A percentile compares a stretch with the other conserved stretches of the same genome.
These are phyloP conservation scores for Ustilago tritici DNA, from an alignment of 1,284 basidiomycete genomes.

Conservation along the genomic window DNA sequence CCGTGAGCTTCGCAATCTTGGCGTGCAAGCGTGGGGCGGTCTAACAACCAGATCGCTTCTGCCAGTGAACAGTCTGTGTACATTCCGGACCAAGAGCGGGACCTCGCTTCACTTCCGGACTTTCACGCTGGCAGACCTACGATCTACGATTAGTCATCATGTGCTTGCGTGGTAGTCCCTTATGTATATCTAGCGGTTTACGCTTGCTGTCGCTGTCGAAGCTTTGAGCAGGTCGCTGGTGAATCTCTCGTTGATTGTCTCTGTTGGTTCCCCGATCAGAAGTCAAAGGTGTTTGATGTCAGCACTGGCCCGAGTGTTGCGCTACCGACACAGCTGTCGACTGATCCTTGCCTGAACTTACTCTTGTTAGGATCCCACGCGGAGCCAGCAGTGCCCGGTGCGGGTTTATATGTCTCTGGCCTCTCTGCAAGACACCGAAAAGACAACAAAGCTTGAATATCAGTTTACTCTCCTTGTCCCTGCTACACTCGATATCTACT, in stretches of 20 bases:
- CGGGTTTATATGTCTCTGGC: slow-evolving; percentile 45
- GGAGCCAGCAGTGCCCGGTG: slow-evolving; percentile 35
- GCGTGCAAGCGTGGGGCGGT: background rate
- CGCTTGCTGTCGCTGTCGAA: slow-evolving; percentile 16
- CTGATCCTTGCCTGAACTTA: slow-evolving; percentile 16
- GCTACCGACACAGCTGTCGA: background rate
- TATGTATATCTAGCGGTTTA: slow-evolving; percentile 8
- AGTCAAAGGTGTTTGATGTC: background rate
- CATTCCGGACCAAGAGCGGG: no score
- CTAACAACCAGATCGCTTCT: background rate
- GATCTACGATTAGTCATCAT: no score
- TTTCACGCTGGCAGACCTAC: no score
- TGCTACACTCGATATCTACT: background rate
- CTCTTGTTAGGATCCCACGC: slow-evolving; percentile 54
- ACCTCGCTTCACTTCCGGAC: no score
- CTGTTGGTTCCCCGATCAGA: slow-evolving; percentile 8
- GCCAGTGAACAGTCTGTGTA: no score
- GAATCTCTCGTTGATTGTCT: slow-evolving; percentile 45
- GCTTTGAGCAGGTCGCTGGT: slow-evolving; percentile 40
- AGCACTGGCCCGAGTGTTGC: background rate
- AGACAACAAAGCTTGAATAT: background rate
- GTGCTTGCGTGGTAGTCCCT: background rate
- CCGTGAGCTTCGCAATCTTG: background rate
- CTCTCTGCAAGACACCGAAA: slow-evolving; percentile 23
- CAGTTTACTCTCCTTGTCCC: background rate